Conservation (phyloP, 768 basidiomycete genomes). For the Rhodotorula kratochvilovae region DNA sequence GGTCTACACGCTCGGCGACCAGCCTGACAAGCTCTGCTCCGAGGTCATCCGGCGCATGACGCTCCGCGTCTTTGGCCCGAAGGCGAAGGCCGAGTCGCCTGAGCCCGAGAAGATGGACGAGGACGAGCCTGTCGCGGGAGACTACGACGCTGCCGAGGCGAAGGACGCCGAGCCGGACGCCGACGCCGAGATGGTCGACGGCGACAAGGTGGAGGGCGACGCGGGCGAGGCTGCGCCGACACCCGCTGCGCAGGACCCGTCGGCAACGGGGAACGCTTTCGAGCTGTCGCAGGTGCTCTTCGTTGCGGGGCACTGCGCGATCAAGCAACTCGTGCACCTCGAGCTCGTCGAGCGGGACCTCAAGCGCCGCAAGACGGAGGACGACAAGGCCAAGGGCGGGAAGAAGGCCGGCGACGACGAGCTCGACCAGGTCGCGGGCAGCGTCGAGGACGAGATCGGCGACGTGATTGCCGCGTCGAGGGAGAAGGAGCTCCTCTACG, state of each 20-base stretch:
- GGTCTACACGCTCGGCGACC: conserved; percentile 87
- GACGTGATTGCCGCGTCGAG: conserved; percentile 78
- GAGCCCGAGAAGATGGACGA: conserved; percentile 6
- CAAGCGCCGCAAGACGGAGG: conserved; percentile 92
- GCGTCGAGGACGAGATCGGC: conserved; percentile 96
- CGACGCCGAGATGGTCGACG: conserved; percentile 22
- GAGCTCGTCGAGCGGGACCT: conserved; percentile 93
- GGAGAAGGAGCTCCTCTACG: conserved; percentile 82
- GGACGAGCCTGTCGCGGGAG: conserved; percentile 10
- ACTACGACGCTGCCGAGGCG: conserved; percentile 1
- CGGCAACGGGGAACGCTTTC: conserved; percentile 66
- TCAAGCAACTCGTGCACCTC: conserved; percentile 94
- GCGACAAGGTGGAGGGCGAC: no score
- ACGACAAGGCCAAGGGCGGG: conserved; percentile 60
- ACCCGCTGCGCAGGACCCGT: conserved; percentile 36
- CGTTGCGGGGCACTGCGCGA: conserved; percentile 90
- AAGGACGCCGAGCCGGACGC: neutral
- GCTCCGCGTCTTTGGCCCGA: conserved; percentile 58
- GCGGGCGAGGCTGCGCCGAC: conserved; percentile 20
- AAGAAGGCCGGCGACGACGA: conserved; percentile 67
- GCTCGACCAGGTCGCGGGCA: conserved; percentile 93
- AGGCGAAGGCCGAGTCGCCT: conserved; percentile 3
- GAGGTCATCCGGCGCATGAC: conserved; percentile 79
- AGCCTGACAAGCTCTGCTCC: conserved; percentile 78
- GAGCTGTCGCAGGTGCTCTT: conserved; percentile 89